Conservation (phyloP, 2,329 filamentous ascomycete genomes). For the Cadophora malorum region DNA sequence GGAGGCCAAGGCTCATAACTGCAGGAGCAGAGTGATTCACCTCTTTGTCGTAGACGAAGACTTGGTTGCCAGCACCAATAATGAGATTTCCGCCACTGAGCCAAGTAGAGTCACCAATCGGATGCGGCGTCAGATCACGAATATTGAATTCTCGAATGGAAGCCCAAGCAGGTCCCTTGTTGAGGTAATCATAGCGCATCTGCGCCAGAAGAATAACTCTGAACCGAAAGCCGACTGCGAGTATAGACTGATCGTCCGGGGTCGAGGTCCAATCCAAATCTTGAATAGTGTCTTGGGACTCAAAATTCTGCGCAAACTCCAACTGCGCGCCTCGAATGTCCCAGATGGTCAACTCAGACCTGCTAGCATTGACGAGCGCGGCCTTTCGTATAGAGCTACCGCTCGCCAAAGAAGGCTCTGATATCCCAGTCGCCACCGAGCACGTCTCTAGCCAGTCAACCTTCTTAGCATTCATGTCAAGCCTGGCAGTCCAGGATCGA, state of each 20-base stretch:
- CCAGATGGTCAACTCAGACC: constrained; percentile 87
- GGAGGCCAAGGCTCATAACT: constrained; percentile 38
- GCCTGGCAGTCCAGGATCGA: constrained; percentile 83
- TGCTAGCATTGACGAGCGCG: constrained; percentile 76
- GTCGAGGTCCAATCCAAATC: constrained; percentile 96
- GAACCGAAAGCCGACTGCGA: constrained; percentile 92
- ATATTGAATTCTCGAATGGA: constrained; percentile 83
- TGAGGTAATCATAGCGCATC: constrained; percentile 89
- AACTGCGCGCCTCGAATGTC: constrained; percentile 82
- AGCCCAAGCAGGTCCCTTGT: constrained; percentile 88
- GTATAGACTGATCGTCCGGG: constrained; percentile 84
- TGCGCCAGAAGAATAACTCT: constrained; percentile 83
- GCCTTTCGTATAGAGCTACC: constrained; percentile 88
- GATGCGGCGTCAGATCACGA: constrained; percentile 81
- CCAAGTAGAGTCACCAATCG: constrained; percentile 94
- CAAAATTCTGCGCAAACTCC: constrained; percentile 80
- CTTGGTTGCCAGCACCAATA: constrained; percentile 87
- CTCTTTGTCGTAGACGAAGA: constrained; percentile 83
- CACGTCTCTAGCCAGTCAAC: constrained; percentile 86
- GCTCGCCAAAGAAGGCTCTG: constrained; percentile 77
- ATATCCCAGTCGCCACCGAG: constrained; percentile 78
- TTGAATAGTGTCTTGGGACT: constrained; percentile 74
- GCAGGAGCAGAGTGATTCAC: constrained; percentile 60
- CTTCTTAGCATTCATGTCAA: constrained; percentile 63
- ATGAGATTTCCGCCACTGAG: constrained; percentile 83